Evolutionary conservation across 2,329 filamentous ascomycete species (phyloP).

Genomic region (Penicillium sp.): DNA sequence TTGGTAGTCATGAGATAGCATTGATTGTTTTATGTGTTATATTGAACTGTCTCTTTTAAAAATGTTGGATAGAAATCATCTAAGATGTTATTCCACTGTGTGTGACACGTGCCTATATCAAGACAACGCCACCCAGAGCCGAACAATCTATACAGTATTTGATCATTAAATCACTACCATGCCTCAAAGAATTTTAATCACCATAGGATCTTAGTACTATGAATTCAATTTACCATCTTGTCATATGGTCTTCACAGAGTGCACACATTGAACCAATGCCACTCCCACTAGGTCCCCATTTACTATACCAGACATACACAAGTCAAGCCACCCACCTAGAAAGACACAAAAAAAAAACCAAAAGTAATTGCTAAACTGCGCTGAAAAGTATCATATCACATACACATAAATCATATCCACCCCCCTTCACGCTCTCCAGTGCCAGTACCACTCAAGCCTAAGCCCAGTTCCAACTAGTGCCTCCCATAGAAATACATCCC

Average conservation of each 20-base stretch:
- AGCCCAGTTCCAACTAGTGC: background rate
- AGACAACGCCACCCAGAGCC: background rate
- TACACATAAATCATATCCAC: conserved; percentile 19
- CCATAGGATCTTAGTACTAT: background rate
- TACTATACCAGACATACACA: background rate
- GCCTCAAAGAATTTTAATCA: background rate
- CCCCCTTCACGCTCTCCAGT: conserved; percentile 5
- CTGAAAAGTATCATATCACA: conserved; percentile 17
- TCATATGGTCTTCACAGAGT: background rate
- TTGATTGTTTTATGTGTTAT: background rate
- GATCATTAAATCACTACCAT: background rate
- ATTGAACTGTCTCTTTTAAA: background rate
- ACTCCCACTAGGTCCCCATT: background rate
- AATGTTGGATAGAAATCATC: too few species aligned
- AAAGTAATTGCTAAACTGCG: conserved; percentile 12
- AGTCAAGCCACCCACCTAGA: background rate
- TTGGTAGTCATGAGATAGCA: too few species aligned
- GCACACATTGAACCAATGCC: background rate
- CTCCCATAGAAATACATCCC: conserved; percentile 23
- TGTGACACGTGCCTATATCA: background rate
- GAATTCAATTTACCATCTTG: background rate
- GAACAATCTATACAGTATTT: background rate
- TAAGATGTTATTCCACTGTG: background rate
- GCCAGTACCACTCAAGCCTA: background rate
- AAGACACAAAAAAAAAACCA: background rate